Evolutionary conservation across 2,329 filamentous ascomycete species (phyloP).

Genomic region (Celoporthe dispersa): DNA sequence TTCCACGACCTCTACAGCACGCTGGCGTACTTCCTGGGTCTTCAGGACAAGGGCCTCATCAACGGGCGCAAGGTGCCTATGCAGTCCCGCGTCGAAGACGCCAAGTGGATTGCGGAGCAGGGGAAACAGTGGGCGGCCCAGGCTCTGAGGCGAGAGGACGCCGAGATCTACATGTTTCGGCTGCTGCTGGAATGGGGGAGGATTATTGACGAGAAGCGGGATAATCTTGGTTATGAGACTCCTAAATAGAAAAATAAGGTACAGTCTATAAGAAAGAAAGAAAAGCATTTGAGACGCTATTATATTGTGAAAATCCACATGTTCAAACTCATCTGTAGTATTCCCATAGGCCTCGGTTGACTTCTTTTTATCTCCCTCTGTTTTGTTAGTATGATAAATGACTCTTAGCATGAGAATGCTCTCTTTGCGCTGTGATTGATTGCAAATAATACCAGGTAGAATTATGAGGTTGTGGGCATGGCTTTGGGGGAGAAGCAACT

Average conservation of each 20-base stretch:
- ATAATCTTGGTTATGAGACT: conserved; percentile 35
- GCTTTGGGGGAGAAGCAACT: no score
- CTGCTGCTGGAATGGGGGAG: conserved; percentile 78
- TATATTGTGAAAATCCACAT: neutral
- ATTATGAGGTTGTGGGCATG: no score
- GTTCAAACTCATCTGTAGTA: no score
- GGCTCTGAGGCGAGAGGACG: conserved; percentile 71
- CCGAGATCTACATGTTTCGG: conserved; percentile 80
- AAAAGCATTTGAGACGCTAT: neutral
- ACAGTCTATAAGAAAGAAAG: neutral
- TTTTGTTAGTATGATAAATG: no score
- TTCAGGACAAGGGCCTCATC: conserved; percentile 48
- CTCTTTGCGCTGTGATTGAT: no score
- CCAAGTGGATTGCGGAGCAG: conserved; percentile 66
- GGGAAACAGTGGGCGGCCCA: conserved; percentile 68
- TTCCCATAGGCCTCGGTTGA: no score
- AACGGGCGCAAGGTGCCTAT: conserved; percentile 53
- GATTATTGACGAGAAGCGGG: conserved; percentile 64
- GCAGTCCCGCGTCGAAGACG: conserved; percentile 56
- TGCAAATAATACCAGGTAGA: no score
- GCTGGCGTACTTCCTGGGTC: conserved; percentile 73
- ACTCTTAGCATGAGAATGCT: no score
- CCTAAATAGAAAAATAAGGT: neutral
- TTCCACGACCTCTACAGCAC: conserved; percentile 76
- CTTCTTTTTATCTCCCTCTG: no score